These are phyloP conservation scores for Termitomyces sp. DNA, from an alignment of 768 basidiomycete genomes.

Conservation along the genomic window DNA sequence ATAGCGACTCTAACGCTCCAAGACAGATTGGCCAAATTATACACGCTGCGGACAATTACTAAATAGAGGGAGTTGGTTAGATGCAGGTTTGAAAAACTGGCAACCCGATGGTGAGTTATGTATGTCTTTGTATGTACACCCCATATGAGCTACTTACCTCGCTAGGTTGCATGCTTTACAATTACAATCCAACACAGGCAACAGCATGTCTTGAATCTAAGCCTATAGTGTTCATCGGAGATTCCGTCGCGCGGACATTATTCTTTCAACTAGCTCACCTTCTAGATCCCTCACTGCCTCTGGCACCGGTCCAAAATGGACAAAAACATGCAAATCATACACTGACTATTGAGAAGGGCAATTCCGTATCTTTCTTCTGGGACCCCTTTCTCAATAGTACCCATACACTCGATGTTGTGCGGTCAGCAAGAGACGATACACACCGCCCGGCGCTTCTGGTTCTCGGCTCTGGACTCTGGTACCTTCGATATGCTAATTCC, in stretches of 20 bases:
- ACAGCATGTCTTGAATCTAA: conserved; percentile 50
- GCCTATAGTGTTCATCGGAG: conserved; percentile 74
- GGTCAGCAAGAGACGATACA: conserved; percentile 3
- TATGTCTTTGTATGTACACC: neutral
- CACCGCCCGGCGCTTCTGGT: conserved; percentile 60
- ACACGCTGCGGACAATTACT: conserved; percentile 68
- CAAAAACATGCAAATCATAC: conserved; percentile 66
- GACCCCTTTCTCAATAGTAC: conserved; percentile 84
- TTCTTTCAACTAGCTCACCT: conserved; percentile 70
- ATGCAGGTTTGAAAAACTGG: conserved; percentile 63
- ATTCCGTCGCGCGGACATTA: conserved; percentile 74
- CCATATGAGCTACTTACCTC: neutral
- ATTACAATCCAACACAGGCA: conserved; percentile 52
- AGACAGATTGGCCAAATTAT: conserved; percentile 64
- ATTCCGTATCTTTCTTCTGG: conserved; percentile 64
- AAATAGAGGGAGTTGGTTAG: conserved; percentile 75
- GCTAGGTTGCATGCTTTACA: conserved; percentile 75
- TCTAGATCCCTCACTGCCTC: conserved; percentile 53
- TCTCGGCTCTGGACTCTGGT: conserved; percentile 86
- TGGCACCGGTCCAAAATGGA: conserved; percentile 44
- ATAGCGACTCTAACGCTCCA: neutral
- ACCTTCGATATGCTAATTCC: conserved; percentile 64
- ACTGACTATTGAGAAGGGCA: conserved; percentile 39
- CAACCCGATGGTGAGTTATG: conserved; percentile 68
- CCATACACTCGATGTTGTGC: conserved; percentile 40